Conservation (phyloP, 2,329 filamentous ascomycete species). For the Colletotrichum sidae region DNA sequence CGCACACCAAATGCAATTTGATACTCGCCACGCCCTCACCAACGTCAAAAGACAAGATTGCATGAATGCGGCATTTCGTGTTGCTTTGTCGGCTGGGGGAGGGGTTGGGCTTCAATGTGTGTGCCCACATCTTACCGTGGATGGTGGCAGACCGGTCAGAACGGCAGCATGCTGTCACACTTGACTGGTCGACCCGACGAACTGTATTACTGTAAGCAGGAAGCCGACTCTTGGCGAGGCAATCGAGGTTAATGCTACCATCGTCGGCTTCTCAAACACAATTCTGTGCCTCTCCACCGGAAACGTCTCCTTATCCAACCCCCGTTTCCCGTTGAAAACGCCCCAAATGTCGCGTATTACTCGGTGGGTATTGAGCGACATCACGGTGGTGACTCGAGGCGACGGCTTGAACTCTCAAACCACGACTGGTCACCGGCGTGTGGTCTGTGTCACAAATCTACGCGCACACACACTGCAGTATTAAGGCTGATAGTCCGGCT, state of each 20-base stretch:
- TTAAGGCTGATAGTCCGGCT: conserved; percentile 1
- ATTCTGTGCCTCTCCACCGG: neutral
- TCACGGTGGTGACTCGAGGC: too few species aligned
- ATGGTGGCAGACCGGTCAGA: neutral
- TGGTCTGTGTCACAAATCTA: conserved; percentile 14
- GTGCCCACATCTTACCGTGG: too few species aligned
- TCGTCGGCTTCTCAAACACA: conserved; percentile 32
- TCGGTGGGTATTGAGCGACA: too few species aligned
- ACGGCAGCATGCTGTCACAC: conserved; percentile 7
- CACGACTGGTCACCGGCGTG: conserved; percentile 6
- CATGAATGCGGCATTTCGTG: too few species aligned
- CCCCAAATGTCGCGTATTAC: too few species aligned
- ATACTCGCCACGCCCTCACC: too few species aligned
- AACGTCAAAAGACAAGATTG: too few species aligned
- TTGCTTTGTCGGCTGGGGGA: too few species aligned
- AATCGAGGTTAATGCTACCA: conserved; percentile 12
- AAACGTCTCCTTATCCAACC: neutral
- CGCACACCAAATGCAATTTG: too few species aligned
- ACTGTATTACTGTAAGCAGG: conserved; percentile 30
- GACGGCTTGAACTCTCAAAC: neutral
- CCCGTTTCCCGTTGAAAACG: neutral
- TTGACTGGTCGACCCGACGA: conserved; percentile 19
- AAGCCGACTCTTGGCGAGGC: conserved; percentile 18
- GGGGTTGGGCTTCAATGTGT: too few species aligned
- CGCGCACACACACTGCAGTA: neutral